Conservation (phyloP, 371 early-diverging fungal genomes). For the Syncephalastrum monosporum region DNA sequence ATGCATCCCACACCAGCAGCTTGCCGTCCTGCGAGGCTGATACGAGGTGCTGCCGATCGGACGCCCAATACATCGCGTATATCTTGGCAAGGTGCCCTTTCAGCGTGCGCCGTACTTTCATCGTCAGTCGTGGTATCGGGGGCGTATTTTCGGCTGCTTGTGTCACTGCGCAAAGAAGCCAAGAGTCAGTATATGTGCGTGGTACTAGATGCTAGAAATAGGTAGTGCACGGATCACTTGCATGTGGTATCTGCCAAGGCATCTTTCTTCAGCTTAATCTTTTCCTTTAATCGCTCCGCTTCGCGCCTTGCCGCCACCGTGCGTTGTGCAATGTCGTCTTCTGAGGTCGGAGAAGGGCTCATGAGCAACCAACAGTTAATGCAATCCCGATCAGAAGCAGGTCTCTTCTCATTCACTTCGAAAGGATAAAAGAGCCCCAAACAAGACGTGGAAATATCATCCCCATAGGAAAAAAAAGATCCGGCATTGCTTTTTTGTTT, state of each 20-base stretch:
- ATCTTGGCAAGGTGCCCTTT: constrained; percentile 99
- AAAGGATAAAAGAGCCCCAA: too few relatives aligned
- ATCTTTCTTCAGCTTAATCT: constrained; percentile 89
- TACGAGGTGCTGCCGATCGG: constrained; percentile 92
- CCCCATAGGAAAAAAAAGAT: too few relatives aligned
- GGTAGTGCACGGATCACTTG: constrained; percentile 31
- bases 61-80: constrained; percentile 99
- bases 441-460: too few relatives aligned
- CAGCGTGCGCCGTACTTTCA: constrained; percentile 92
- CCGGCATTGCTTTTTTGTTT: too few relatives aligned
- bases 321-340: constrained; percentile 82
- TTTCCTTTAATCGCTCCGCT: constrained; percentile 94
- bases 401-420: too few relatives aligned
- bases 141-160: constrained; percentile 60
- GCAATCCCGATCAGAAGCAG: too few relatives aligned
- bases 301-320: constrained; percentile 91
- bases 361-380: too few relatives aligned
- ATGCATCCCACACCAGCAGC: constrained; percentile 98
- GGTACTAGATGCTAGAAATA: too few relatives aligned
- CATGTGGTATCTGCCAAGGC: constrained; percentile 90
- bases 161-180: constrained; percentile 7
- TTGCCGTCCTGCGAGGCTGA: constrained; percentile 99
- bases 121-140: constrained; percentile 83
- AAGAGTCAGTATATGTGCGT: too few relatives aligned
- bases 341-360: constrained; percentile 1